Evolutionary conservation across 169 alveolate species (phyloP), one percentile per base, ranked within the genome.

Genomic region (Plasmodium blacklocki): DNA sequence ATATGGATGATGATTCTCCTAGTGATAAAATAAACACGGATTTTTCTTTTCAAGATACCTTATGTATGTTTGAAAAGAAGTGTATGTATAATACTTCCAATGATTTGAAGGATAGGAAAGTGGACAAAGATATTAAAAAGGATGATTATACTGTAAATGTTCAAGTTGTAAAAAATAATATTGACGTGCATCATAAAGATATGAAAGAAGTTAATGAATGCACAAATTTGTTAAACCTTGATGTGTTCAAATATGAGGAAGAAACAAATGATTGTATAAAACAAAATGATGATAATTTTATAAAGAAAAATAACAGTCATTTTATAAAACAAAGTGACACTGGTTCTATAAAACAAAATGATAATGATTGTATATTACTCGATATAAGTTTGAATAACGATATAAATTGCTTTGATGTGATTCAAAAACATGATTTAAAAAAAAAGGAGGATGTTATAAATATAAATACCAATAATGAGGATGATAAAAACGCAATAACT

Each of bases 321-420:
- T n/a, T 64, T 14, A 67, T 7, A 14, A n/a, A 32, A 66, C 14
- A 29, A 29, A 26, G 2, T 12, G 59, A 56, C 9, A 3, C 14
- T 15, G 14, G 21, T 52, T 29, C 39, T 39, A 3, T 29, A 47
- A 52, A 23, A 29, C 70, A 1, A 49, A 23, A 76, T 23, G 39
- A 23, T 3, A 14, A 0, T n/a, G 32, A 73, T 1, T 9, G 32
- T 5, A 26, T 5, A 2, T 32, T 66, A n/a, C n/a, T 1, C 3
- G 43, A 67, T 67, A 9, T 5, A 7, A 5, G 11, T 7, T 21
- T 62, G 18, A 15, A 67, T 43, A 67, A 67, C 2, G 74, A 67
- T 11, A 1, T 43, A 18, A 45, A 39, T 67, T 39, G 45, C 12
- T 67, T 67, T 19, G 74, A 67, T 29, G n/a, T 67, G 18, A 63